A percentile compares a stretch with the other conserved stretches of the same genome.
Evolutionary conservation across 257 asterid genomes (phyloP).

Genomic region (Linaria vulgaris): DNA sequence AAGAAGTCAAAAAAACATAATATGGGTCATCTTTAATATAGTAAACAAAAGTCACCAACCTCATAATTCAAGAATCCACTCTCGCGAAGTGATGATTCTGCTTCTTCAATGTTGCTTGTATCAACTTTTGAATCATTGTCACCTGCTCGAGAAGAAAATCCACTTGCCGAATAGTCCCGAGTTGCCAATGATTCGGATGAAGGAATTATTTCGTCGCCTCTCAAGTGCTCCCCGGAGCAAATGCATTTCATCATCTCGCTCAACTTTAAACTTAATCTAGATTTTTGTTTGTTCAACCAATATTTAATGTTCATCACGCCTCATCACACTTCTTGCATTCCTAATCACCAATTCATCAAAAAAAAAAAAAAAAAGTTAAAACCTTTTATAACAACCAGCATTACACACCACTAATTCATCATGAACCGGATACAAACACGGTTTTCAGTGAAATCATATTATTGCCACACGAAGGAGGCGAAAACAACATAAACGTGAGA

Average conservation of each 20-base stretch:
- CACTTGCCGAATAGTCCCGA: constrained; percentile 90
- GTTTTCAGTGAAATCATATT: neutral
- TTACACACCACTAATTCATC: neutral
- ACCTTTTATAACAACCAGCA: neutral
- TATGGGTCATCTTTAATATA: neutral
- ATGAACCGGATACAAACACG: neutral
- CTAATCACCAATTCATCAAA: constrained; percentile 29
- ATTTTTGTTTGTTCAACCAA: constrained; percentile 65
- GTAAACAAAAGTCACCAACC: constrained; percentile 41
- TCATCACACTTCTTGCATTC: constrained; percentile 42
- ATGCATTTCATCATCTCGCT: constrained; percentile 93
- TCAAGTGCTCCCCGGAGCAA: constrained; percentile 80
- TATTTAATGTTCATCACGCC: constrained; percentile 75
- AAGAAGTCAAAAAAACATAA: too few relatives aligned
- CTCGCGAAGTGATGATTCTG: constrained; percentile 90
- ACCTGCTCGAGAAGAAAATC: constrained; percentile 78
- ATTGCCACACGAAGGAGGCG: neutral
- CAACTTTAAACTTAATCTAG: constrained; percentile 40
- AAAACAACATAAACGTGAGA: constrained; percentile 15
- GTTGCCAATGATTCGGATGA: constrained; percentile 94
- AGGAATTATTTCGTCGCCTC: constrained; percentile 65
- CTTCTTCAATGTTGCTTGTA: constrained; percentile 87
- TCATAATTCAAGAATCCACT: constrained; percentile 85
- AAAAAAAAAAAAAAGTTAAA: neutral
- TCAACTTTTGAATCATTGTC: constrained; percentile 64